Conservation (phyloP, 139 green algal species). For the Diplosphaera chodatii region DNA sequence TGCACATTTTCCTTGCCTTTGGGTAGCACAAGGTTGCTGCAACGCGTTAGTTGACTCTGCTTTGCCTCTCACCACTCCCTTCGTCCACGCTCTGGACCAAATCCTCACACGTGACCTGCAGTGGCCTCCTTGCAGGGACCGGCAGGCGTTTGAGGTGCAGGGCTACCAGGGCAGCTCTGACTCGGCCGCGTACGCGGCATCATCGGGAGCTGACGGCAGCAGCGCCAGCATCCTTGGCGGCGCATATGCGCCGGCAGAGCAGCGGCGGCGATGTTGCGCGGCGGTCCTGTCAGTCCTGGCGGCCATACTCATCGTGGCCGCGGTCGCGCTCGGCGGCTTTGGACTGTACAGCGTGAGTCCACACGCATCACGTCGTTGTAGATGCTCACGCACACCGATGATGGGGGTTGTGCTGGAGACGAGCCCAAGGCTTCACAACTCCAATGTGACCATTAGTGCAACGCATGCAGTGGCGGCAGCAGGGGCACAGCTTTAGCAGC, state of each 20-base stretch:
- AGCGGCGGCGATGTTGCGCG: not conserved
- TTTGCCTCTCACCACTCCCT: too few relatives aligned
- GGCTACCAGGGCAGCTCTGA: not conserved
- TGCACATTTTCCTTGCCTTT: not conserved
- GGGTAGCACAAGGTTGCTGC: too few relatives aligned
- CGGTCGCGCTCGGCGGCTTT: not conserved
- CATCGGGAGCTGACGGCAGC: too few relatives aligned
- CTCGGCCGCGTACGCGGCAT: not conserved
- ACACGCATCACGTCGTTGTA: too few relatives aligned
- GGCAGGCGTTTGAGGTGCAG: not conserved
- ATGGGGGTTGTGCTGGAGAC: too few relatives aligned
- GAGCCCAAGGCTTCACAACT: too few relatives aligned
- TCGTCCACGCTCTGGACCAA: too few relatives aligned
- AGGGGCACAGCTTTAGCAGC: not conserved
- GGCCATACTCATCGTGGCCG: not conserved
- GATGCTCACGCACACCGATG: too few relatives aligned
- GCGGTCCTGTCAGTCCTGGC: not conserved
- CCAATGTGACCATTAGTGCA: too few relatives aligned
- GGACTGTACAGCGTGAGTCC: not conserved
- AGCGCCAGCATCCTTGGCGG: not conserved
- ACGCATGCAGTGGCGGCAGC: not conserved
- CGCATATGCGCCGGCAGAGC: not conserved
- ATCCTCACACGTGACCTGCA: too few relatives aligned
- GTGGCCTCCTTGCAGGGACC: not conserved
- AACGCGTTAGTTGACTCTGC: too few relatives aligned